Base-by-base conservation (phyloP, 1,139 yeast species). In the Candida pseudoviswanathii region DNA sequence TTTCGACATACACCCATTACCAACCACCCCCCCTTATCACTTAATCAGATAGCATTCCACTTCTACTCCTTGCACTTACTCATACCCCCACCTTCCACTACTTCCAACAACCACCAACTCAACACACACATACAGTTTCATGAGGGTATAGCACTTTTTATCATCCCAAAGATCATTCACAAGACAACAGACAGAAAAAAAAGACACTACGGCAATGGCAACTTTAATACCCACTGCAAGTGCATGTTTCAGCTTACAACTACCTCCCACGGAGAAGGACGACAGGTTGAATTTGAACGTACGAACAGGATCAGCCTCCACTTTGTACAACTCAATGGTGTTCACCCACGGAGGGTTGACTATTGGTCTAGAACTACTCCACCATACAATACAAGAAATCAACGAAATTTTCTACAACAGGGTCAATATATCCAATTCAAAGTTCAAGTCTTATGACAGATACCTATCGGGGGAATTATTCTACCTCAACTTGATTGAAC, bases 301-400 rank as follows among this genome's bases (percentile, higher is more conserved):
- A 41, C 72, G 92, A 52, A 84, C 89, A 1, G 94, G 94, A 9
- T 80, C 89, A 1, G 82, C 89, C 0, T 68, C 84, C 2, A 70
- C 80, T 2, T 70, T 84, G 11, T 73, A 77, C 46, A 78, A 83
- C 56, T 85, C 91, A 11, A 70, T 82, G 48, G 73, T 86, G 1
- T 77, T 82, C 45, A 82, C 82, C 0, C 81, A 75, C 59, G 92
- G 91, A n/a, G 94, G 94, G 0, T 64, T 84, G n/a, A 78, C 84
- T 1, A 66, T 82, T 24, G 87, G 86, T 1, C 59, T 85, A 26
- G 81, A 79, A 42, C 61, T 85, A 26, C 56, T 51, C n/a, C 62
- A 69, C 5, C 61, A 71, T 16, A 67, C 79, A 27, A 64, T 75
- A 32, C 62, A 60, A 0, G 77, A 70, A 44, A 56, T 69, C 51